phyloP scores from a whole-genome alignment of 805 yeast species.

The Jamesozyma piceae region DNA sequence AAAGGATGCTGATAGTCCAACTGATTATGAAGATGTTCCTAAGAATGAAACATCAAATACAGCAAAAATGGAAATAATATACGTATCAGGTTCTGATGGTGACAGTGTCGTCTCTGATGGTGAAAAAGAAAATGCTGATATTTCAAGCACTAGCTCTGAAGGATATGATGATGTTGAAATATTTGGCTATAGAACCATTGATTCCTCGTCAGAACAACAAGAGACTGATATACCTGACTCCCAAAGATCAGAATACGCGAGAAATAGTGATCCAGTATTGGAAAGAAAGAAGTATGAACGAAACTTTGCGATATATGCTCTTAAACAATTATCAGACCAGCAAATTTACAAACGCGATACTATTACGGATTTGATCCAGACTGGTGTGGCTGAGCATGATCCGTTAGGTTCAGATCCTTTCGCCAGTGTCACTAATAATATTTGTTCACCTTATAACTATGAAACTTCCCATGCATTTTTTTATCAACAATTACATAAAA shows the following conservation, averaged over 20 bases:
- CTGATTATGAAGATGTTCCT: not conserved
- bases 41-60: not conserved
- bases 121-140: not conserved
- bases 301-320: conserved; percentile 9
- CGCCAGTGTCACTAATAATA: conserved; percentile 24
- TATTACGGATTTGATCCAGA: conserved; percentile 11
- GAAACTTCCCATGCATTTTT: conserved; percentile 17
- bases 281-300: conserved; percentile 13
- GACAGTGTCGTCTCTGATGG: not conserved
- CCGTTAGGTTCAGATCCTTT: conserved; percentile 11
- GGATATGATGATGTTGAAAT: not conserved
- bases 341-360: conserved; percentile 5
- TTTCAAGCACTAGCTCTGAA: not conserved
- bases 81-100: conserved; percentile 10
- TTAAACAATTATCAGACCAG: conserved; percentile 6
- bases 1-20: not conserved
- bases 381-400: conserved; percentile 17
- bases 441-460: conserved; percentile 22
- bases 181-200: not conserved
- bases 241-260: not conserved
- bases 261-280: not conserved
- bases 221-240: not conserved
- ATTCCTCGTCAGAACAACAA: not conserved
- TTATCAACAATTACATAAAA: conserved; percentile 20
- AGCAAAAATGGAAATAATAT: conserved; percentile 10